A percentile compares a stretch with the other conserved stretches of the same genome.
Evolutionary conservation across 2,329 filamentous ascomycete species (phyloP).

Genomic region (Ceratocystis alfenasii): DNA sequence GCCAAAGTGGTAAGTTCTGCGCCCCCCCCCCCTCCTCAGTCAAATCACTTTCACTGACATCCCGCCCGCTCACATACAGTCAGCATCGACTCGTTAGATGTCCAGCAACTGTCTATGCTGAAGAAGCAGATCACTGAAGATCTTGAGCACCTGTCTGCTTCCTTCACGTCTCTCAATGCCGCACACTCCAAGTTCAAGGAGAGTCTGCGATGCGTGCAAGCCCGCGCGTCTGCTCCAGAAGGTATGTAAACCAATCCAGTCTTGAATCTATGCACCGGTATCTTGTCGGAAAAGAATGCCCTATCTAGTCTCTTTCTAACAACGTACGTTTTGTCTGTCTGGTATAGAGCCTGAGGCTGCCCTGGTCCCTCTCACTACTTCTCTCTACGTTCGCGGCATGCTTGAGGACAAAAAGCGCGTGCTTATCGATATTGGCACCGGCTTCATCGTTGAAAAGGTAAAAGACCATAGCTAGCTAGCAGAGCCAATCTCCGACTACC

Average conservation of each 20-base stretch:
- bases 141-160: constrained; percentile 82
- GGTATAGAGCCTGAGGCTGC: constrained; percentile 42
- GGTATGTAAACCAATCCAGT: background rate
- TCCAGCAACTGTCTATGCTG: constrained; percentile 75
- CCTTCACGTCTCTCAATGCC: constrained; percentile 77
- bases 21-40: background rate
- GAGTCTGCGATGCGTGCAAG: constrained; percentile 65
- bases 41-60: background rate
- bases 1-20: constrained; percentile 13
- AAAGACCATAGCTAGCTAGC: background rate
- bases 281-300: background rate
- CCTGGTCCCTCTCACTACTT: constrained; percentile 88
- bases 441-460: constrained; percentile 90
- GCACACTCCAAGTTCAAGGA: constrained; percentile 89
- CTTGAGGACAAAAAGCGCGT: constrained; percentile 64
- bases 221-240: constrained; percentile 27
- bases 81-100: constrained; percentile 61
- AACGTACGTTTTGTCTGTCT: background rate
- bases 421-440: constrained; percentile 84
- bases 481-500: background rate
- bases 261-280: background rate
- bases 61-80: constrained; percentile 28
- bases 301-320: background rate
- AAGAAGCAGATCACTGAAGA: constrained; percentile 96
- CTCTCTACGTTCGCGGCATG: constrained; percentile 80